These are phyloP conservation scores for Cinnamomum chago DNA, from an alignment of 164 flowering plant species.

Conservation along the genomic window DNA sequence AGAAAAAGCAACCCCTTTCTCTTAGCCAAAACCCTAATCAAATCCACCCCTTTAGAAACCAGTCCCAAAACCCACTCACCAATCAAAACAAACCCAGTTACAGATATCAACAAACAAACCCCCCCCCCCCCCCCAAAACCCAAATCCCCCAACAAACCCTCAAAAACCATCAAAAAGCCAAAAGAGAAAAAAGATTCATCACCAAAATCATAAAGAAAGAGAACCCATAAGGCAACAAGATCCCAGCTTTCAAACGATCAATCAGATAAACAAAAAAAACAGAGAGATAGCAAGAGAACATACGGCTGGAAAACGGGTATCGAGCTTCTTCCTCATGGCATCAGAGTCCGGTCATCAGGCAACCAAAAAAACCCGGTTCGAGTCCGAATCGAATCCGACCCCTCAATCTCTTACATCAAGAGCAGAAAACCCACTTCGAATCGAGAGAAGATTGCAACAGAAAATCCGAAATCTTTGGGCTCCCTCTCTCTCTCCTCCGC, in stretches of 20 bases:
- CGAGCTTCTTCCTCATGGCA: constrained; percentile 8
- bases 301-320: constrained; percentile 10
- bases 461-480: background rate
- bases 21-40: background rate
- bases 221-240: background rate
- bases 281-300: background rate
- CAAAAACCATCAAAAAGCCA: background rate
- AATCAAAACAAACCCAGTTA: background rate
- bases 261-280: background rate
- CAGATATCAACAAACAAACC: background rate
- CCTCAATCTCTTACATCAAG: background rate
- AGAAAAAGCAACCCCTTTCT: background rate
- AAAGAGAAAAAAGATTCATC: background rate
- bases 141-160: background rate
- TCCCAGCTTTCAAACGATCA: background rate
- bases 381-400: background rate
- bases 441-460: background rate
- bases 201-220: background rate
- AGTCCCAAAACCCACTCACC: background rate
- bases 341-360: constrained; percentile 2
- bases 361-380: background rate
- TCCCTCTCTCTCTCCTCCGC: background rate
- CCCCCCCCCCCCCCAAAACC: background rate
- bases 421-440: background rate
- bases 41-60: background rate